Evolutionary conservation across 768 basidiomycete genomes (phyloP), one percentile per base, ranked within the genome.

Genomic region (Leccinum barrowsii): DNA sequence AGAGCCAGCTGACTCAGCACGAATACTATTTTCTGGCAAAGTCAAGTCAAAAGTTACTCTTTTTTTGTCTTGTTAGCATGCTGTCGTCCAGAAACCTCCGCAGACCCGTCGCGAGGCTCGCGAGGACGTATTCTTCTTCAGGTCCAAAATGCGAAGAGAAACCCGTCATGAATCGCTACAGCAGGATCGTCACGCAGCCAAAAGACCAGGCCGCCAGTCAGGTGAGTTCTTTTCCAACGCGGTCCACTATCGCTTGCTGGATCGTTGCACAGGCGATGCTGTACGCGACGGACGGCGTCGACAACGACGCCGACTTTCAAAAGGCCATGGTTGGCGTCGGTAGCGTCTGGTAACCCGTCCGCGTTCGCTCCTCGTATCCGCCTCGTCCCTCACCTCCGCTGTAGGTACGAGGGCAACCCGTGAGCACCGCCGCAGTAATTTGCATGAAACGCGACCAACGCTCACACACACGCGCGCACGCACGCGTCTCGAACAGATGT

Each of bases 321-420:
- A 98, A 96, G 72, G 86, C 95, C 48, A 98, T 98, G 95, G 91
- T 99, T 56, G 97, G 97, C 52, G 86, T 99, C 26, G 97, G 87
- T 10, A 96, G 94, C 64, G 90, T 99, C 35, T 99, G 97, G 97
- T 94, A 70, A 72, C 87, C 76, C 46, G 19, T 50, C 26, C 61
- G n/a, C 15, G 44, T 51, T 22, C 30, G 40, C 52, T 62, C 5
- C 37, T 55, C 19, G 37, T 53, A 37, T 47, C 35, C 19, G 30
- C 12, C 56, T 32, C 37, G n/a, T 58, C 24, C 59, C 66, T 61
- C 57, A 68, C 61, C 58, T 55, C 22, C 56, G 59, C 21, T 48
- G 12, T 60, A 98, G 95, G 95, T 98, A 98, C 68, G 96, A 99
- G 72, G 96, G 96, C 44, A 98, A 97, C 74, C 97, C 97, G 91